Conservation (phyloP, 2,329 filamentous ascomycete species). For the Byssothecium circinans region DNA sequence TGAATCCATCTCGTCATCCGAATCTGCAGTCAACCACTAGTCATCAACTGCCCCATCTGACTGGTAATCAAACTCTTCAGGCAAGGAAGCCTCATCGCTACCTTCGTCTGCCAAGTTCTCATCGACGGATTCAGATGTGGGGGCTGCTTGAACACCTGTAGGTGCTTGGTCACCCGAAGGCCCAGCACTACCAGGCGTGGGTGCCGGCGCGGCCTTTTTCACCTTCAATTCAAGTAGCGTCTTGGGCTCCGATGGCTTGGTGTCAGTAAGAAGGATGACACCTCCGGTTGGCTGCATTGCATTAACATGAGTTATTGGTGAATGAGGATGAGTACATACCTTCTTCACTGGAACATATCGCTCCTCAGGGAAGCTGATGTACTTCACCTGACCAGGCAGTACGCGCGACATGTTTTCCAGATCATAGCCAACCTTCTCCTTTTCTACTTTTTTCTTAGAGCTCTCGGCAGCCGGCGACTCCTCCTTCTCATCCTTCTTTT, state of each 20-base stretch:
- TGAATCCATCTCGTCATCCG: slow-evolving; percentile 44
- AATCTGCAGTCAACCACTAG: too few relatives aligned
- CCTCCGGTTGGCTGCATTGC: slow-evolving; percentile 78
- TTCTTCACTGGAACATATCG: slow-evolving; percentile 93
- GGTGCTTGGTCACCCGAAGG: slow-evolving; percentile 36
- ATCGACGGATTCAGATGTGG: slow-evolving; percentile 60
- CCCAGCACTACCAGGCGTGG: slow-evolving; percentile 48
- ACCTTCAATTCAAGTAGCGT: slow-evolving; percentile 87
- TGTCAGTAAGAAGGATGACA: slow-evolving; percentile 87
- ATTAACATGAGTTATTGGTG: slow-evolving; percentile 19
- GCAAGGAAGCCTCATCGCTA: slow-evolving; percentile 70
- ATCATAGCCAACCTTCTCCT: slow-evolving; percentile 96
- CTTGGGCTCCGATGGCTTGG: slow-evolving; percentile 75
- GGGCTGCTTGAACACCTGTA: slow-evolving; percentile 64
- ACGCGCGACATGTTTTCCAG: slow-evolving; percentile 97
- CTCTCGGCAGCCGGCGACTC: slow-evolving; percentile 54
- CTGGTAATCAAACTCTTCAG: slow-evolving; percentile 77
- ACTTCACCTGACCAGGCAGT: slow-evolving; percentile 89
- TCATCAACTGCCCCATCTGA: slow-evolving; percentile 55
- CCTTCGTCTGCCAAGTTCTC: slow-evolving; percentile 88
- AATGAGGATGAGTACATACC: slow-evolving; percentile 53
- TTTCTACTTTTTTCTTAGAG: slow-evolving; percentile 85
- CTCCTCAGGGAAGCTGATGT: slow-evolving; percentile 86
- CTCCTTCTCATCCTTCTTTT: slow-evolving; percentile 58
- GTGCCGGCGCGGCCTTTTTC: slow-evolving; percentile 66